Evolutionary conservation across 164 flowering plant genomes (phyloP).

Genomic region (Kingdonia uniflora): DNA sequence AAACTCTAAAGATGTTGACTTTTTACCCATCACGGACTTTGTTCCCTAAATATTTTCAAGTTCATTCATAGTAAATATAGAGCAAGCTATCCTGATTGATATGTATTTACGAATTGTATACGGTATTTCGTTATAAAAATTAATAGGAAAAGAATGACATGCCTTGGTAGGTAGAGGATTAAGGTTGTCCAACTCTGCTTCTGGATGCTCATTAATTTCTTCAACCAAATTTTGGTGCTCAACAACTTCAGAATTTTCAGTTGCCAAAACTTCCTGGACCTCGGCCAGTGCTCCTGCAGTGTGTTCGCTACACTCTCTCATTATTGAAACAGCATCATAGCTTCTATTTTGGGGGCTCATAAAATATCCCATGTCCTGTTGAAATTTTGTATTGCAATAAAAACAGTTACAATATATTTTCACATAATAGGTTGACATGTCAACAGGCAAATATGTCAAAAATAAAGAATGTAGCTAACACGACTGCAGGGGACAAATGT

Average conservation of each 20-base stretch:
- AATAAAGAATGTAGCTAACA: too few species aligned
- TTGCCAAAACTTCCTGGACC: conserved; percentile 71
- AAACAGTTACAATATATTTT: too few species aligned
- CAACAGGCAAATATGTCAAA: too few species aligned
- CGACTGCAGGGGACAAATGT: too few species aligned
- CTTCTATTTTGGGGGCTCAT: conserved; percentile 71
- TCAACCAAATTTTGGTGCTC: conserved; percentile 5
- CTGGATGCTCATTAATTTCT: conserved; percentile 15
- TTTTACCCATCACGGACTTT: too few species aligned
- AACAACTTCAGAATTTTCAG: conserved; percentile 39
- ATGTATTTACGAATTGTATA: too few species aligned
- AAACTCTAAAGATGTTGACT: too few species aligned
- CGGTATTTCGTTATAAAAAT: too few species aligned
- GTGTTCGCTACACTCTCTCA: conserved; percentile 78
- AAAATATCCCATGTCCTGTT: conserved; percentile 65
- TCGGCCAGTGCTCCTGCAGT: conserved; percentile 61
- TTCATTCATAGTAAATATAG: too few species aligned
- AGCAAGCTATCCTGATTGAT: too few species aligned
- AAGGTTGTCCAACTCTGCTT: conserved; percentile 16
- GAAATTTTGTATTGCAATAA: neutral
- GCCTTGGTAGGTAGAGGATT: conserved; percentile 35
- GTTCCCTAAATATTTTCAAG: too few species aligned
- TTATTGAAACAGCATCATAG: conserved; percentile 77
- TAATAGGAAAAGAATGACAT: conserved; percentile 6
- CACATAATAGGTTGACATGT: too few species aligned